Evolutionary conservation across 1,284 basidiomycete species (phyloP).

Genomic region (Cutaneotrichosporon mucoides): DNA sequence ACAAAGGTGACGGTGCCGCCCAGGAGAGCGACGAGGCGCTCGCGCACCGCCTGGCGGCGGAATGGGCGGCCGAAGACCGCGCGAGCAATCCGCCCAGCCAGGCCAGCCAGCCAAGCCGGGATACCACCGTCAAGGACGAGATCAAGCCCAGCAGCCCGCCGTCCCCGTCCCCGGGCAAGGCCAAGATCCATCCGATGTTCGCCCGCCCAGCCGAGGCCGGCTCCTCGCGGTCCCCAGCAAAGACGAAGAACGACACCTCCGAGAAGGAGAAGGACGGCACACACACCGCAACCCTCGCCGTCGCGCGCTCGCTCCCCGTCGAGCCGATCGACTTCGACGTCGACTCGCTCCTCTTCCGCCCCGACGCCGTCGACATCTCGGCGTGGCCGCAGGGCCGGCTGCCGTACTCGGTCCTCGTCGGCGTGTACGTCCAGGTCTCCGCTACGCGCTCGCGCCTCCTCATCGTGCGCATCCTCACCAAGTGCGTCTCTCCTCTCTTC

Average conservation of each 20-base stretch:
- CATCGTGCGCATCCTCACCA: slow-evolving; percentile 76
- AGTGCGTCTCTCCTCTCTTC: slow-evolving; percentile 47
- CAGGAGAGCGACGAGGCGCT: slow-evolving; percentile 24
- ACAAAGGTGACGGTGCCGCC: too few relatives aligned
- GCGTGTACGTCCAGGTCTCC: slow-evolving; percentile 67
- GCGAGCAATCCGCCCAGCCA: not conserved
- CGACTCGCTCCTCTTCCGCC: slow-evolving; percentile 49
- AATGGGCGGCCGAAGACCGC: slow-evolving; percentile 20
- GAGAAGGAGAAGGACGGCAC: not conserved
- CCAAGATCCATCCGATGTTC: slow-evolving; percentile 23
- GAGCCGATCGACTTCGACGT: slow-evolving; percentile 46
- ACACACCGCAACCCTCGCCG: slow-evolving; percentile 16
- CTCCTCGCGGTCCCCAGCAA: not conserved
- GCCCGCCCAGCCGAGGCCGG: not conserved
- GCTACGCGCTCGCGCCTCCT: slow-evolving; percentile 74
- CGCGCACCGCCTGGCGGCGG: slow-evolving; percentile 27
- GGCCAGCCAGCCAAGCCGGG: not conserved
- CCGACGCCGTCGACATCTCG: slow-evolving; percentile 48
- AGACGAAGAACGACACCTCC: too few relatives aligned
- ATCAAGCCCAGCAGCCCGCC: slow-evolving; percentile 1
- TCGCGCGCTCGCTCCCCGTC: slow-evolving; percentile 26
- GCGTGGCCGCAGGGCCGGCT: slow-evolving; percentile 51
- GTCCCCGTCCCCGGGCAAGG: not conserved
- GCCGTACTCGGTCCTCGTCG: slow-evolving; percentile 77
- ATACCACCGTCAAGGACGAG: not conserved